Percentiles rank a stretch among this genome's conserved stretches.
Conservation (phyloP, 2,329 filamentous ascomycete genomes). For the Fonsecaea pedrosoi region DNA sequence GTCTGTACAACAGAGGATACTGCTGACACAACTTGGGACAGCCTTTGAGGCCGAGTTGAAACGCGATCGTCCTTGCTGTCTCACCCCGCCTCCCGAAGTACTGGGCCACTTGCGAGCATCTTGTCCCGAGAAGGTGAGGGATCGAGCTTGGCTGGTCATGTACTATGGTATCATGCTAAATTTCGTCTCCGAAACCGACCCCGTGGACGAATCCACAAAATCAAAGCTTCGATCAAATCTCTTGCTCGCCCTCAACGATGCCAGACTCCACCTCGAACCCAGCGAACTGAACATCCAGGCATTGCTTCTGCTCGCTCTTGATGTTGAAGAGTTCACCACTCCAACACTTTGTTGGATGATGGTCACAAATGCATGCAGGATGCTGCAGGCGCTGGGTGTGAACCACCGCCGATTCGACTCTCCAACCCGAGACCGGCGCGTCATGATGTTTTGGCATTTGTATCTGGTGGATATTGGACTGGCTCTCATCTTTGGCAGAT, state of each 20-base stretch:
- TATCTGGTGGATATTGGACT: conserved; percentile 14
- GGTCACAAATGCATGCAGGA: conserved; percentile 11
- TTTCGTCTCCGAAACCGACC: conserved; percentile 13
- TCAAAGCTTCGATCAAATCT: conserved; percentile 16
- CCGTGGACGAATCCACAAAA: conserved; percentile 15
- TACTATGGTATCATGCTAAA: conserved; percentile 19
- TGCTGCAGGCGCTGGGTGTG: conserved; percentile 13
- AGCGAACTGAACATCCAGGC: conserved; percentile 8
- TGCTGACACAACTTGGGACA: not conserved
- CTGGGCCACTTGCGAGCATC: conserved; percentile 17
- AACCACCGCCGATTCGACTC: conserved; percentile 13
- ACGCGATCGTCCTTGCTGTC: conserved; percentile 14
- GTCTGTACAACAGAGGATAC: not conserved
- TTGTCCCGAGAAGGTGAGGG: conserved; percentile 14
- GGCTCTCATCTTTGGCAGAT: conserved; percentile 17
- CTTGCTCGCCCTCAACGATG: conserved; percentile 13
- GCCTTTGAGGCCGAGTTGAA: conserved; percentile 11
- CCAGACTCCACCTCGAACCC: conserved; percentile 12
- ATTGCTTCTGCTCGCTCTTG: conserved; percentile 12
- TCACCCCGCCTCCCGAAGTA: conserved; percentile 11
- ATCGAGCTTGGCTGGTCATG: conserved; percentile 20
- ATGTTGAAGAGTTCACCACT: conserved; percentile 7
- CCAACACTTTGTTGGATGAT: conserved; percentile 11
- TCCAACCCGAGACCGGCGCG: conserved; percentile 10
- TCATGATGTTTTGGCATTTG: conserved; percentile 12